phyloP scores from a whole-genome alignment of 2,329 filamentous ascomycete genomes.

The Furcasterigmium furcatum region DNA sequence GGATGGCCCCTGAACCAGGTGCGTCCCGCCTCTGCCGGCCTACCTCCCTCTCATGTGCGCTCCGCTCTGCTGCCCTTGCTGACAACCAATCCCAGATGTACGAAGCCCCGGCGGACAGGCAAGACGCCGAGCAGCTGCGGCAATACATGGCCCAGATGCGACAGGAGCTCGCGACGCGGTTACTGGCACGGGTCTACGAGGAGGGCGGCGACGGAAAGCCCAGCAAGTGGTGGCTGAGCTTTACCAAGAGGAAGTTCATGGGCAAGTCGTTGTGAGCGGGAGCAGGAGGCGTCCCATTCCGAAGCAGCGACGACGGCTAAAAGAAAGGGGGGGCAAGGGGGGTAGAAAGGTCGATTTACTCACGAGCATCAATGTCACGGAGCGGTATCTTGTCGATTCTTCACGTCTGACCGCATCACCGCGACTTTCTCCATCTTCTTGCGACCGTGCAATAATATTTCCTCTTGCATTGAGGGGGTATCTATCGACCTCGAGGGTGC shows the following conservation, averaged over 20 bases:
- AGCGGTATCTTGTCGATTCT: not conserved
- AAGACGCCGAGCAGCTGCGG: constrained; percentile 83
- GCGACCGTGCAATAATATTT: too few species aligned
- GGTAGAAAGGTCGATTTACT: not conserved
- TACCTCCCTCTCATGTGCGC: not conserved
- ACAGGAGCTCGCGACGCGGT: constrained; percentile 80
- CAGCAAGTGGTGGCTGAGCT: constrained; percentile 96
- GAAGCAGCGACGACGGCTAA: too few species aligned
- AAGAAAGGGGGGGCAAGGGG: not conserved
- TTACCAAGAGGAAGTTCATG: constrained; percentile 99
- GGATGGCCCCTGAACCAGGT: constrained; percentile 90
- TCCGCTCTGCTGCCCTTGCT: not conserved
- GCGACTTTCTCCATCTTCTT: too few species aligned
- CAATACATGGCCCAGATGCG: constrained; percentile 91
- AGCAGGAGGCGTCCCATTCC: too few species aligned
- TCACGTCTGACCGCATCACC: too few species aligned
- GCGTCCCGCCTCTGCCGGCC: constrained; percentile 12
- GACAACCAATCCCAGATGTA: constrained; percentile 67
- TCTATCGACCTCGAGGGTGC: not conserved
- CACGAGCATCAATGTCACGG: not conserved
- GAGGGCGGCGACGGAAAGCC: constrained; percentile 68
- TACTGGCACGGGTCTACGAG: constrained; percentile 84
- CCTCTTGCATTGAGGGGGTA: not conserved
- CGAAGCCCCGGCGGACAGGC: constrained; percentile 80
- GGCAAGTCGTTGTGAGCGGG: constrained; percentile 89